Conservation (phyloP, 495 filamentous ascomycete genomes). For the Neurospora sp. region DNA sequence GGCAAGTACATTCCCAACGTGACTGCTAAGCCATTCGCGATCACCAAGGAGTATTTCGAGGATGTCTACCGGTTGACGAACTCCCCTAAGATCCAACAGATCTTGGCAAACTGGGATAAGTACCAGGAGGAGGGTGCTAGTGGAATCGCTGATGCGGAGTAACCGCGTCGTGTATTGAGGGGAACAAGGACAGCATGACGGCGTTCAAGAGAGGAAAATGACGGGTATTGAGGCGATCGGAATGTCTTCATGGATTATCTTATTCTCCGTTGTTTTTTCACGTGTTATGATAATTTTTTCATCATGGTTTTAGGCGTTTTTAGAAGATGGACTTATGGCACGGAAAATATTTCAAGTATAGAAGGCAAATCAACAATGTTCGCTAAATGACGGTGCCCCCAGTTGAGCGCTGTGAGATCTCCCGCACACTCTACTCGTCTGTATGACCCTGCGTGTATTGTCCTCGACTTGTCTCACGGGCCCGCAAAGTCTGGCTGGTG, state of each 20-base stretch:
- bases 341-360: neutral
- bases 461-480: neutral
- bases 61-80: conserved; percentile 92
- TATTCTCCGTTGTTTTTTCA: neutral
- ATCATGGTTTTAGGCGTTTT: neutral
- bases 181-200: neutral
- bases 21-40: conserved; percentile 85
- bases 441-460: neutral
- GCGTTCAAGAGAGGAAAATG: neutral
- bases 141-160: neutral
- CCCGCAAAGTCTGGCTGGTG: neutral
- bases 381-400: neutral
- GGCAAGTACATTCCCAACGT: conserved; percentile 99
- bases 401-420: neutral
- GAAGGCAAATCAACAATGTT: neutral
- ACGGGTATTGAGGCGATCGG: neutral
- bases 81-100: conserved; percentile 79
- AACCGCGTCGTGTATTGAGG: neutral
- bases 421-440: neutral
- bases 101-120: conserved; percentile 77
- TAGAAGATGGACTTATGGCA: neutral
- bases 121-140: conserved; percentile 30
- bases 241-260: neutral
- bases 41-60: conserved; percentile 98
- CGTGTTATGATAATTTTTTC: neutral